A percentile compares a stretch with the other conserved stretches of the same genome.
Evolutionary conservation across 2,329 filamentous ascomycete genomes (phyloP).

Genomic region (Lachnellula subtilissima): DNA sequence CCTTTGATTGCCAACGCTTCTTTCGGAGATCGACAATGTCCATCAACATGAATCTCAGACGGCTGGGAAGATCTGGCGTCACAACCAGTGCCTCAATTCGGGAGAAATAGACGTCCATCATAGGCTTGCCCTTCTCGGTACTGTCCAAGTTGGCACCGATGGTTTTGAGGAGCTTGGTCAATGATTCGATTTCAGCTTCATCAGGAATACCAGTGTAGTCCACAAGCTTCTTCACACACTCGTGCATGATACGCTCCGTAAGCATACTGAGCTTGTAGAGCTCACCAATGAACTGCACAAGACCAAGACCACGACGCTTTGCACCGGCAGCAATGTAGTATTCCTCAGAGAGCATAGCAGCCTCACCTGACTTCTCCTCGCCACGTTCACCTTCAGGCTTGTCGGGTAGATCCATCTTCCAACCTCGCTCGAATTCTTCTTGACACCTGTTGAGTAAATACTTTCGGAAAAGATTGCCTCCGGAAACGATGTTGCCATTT

Average conservation of each 20-base stretch:
- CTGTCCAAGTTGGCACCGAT: slow-evolving; percentile 84
- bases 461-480: slow-evolving; percentile 94
- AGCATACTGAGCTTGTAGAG: slow-evolving; percentile 98
- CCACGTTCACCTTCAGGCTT: slow-evolving; percentile 64
- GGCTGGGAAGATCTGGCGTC: slow-evolving; percentile 74
- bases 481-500: slow-evolving; percentile 79
- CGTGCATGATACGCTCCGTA: slow-evolving; percentile 98
- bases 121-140: slow-evolving; percentile 73
- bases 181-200: slow-evolving; percentile 92
- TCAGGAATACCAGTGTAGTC: slow-evolving; percentile 92
- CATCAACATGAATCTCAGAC: slow-evolving; percentile 94
- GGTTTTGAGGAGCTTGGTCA: slow-evolving; percentile 86
- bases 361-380: slow-evolving; percentile 59
- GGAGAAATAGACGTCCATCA: slow-evolving; percentile 92
- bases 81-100: slow-evolving; percentile 81
- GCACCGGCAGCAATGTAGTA: slow-evolving; percentile 92
- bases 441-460: slow-evolving; percentile 98
- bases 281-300: slow-evolving; percentile 98
- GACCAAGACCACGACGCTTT: slow-evolving; percentile 93
- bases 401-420: slow-evolving; percentile 80
- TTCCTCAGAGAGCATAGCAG: slow-evolving; percentile 84
- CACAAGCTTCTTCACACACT: slow-evolving; percentile 94
- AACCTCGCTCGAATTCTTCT: slow-evolving; percentile 97
- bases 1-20: slow-evolving; percentile 78
- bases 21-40: slow-evolving; percentile 83